Percentiles rank a stretch among this genome's conserved stretches.
Conservation (phyloP, 352 stramenopile species). For the Phytophthora palmivora region DNA sequence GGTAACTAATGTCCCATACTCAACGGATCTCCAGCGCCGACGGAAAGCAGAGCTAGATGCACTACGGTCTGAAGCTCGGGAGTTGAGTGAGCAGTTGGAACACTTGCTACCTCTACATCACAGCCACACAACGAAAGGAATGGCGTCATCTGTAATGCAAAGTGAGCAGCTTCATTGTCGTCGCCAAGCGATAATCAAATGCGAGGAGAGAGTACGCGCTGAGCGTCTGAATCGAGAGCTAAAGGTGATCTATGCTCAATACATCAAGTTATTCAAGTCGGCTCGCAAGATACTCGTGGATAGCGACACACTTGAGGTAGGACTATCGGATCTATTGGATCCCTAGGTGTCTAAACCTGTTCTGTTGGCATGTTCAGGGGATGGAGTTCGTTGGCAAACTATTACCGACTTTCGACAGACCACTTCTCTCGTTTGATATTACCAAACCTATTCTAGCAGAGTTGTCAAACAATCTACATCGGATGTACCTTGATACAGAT, state of each 20-base stretch:
- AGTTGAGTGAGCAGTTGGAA: background rate
- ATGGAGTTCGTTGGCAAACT: background rate
- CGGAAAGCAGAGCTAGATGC: background rate
- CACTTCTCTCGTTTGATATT: background rate
- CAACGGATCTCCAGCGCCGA: constrained; percentile 4
- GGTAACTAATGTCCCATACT: background rate
- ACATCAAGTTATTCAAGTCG: constrained; percentile 4
- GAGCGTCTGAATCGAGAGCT: constrained; percentile 6
- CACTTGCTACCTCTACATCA: background rate
- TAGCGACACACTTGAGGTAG: background rate
- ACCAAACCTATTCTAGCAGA: background rate
- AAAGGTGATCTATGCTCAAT: background rate
- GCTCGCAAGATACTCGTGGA: background rate
- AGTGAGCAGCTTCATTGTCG: background rate
- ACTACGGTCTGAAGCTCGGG: background rate
- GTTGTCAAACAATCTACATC: background rate
- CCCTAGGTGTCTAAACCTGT: background rate
- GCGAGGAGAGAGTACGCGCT: background rate
- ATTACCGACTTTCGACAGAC: background rate
- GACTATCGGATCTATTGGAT: background rate
- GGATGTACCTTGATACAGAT: background rate
- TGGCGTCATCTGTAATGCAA: background rate
- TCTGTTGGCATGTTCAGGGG: background rate
- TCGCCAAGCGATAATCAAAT: background rate
- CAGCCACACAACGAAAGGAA: too few relatives aligned